phyloP scores from a whole-genome alignment of 768 basidiomycete genomes.

The Mycena sanguinolenta region DNA sequence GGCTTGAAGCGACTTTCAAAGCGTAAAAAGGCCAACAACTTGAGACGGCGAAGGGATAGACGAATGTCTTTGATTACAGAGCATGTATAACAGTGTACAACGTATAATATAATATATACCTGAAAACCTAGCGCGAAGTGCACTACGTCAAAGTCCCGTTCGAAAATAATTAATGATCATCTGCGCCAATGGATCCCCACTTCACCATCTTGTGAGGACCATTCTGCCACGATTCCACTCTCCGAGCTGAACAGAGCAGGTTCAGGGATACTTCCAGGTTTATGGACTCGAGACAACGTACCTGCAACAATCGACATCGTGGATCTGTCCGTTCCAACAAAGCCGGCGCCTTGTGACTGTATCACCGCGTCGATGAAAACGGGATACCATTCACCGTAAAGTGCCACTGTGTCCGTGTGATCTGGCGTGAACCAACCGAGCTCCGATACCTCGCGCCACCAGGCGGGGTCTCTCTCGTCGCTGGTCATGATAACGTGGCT shows the following conservation, averaged over 20 bases:
- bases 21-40: conserved; percentile 37
- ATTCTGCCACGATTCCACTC: conserved; percentile 76
- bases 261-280: not conserved
- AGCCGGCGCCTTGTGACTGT: conserved; percentile 75
- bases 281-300: not conserved
- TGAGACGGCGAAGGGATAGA: conserved; percentile 22
- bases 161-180: conserved; percentile 58
- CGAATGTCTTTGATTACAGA: conserved; percentile 26
- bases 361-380: conserved; percentile 52
- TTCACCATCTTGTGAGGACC: conserved; percentile 65
- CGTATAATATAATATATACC: conserved; percentile 14
- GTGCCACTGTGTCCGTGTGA: conserved; percentile 61
- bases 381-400: conserved; percentile 64
- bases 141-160: conserved; percentile 28
- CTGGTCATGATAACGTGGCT: conserved; percentile 74
- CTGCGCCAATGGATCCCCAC: conserved; percentile 71
- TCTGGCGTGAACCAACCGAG: conserved; percentile 68
- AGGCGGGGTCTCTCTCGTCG: conserved; percentile 68
- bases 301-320: conserved; percentile 79
- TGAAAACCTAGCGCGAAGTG: not conserved
- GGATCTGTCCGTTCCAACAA: conserved; percentile 79
- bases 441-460: conserved; percentile 67
- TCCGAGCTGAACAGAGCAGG: conserved; percentile 45
- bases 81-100: conserved; percentile 15
- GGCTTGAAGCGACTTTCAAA: conserved; percentile 48